These are phyloP conservation scores for Eucalyptus pauciflora DNA, from an alignment of 345 rosid genomes.

Conservation along the genomic window DNA sequence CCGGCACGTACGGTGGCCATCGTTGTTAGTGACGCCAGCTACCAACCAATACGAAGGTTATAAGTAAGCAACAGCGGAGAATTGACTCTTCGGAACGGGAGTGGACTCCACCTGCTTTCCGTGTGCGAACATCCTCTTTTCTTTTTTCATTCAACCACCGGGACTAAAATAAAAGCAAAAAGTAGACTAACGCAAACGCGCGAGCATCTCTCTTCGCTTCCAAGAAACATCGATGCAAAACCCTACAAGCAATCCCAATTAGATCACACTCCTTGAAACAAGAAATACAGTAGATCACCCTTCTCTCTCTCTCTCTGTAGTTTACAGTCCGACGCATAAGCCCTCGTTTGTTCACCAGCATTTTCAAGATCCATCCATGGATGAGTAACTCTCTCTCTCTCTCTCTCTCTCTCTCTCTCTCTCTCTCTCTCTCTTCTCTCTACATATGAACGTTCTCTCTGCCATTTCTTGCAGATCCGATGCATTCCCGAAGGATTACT, in stretches of 20 bases:
- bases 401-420: background rate
- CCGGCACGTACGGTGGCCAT: background rate
- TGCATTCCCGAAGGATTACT: slow-evolving; percentile 23
- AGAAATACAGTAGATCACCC: background rate
- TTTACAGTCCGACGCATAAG: background rate
- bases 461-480: slow-evolving; percentile 36
- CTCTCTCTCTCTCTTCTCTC: background rate
- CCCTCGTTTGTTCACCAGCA: background rate
- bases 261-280: background rate
- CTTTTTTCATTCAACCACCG: background rate
- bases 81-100: background rate
- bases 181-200: background rate
- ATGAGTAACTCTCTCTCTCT: background rate
- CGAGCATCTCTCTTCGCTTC: background rate
- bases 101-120: background rate
- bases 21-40: background rate
- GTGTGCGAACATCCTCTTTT: background rate
- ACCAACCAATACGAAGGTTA: background rate
- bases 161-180: background rate
- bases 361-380: background rate
- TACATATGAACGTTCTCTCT: background rate
- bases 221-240: background rate
- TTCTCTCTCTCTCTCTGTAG: background rate
- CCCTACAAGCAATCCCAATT: background rate
- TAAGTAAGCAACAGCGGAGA: background rate